Evolutionary conservation across 768 basidiomycete species (phyloP), one percentile per base, ranked within the genome.

Genomic region (Auricularia heimuer): DNA sequence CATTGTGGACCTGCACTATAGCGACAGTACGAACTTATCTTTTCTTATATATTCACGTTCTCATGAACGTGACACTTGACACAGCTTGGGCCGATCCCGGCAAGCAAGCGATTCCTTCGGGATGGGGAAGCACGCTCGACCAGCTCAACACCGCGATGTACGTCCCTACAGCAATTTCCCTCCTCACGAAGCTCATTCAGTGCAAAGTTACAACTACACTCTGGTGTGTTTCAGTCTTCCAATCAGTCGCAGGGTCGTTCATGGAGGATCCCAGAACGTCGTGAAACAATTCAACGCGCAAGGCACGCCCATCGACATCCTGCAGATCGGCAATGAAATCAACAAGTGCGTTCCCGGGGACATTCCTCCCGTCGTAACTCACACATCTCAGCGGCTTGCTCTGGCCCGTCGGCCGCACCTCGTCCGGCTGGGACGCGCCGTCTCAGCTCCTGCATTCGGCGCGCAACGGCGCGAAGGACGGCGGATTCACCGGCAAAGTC

Each of bases 281-380:
- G 84, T 87, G 35, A 73, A 77, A n/a, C 70, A 79, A 1, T 86
- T 86, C 72, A 69, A 74, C 0, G 75, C 75, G 14, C 82, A 85
- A 69, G 85, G 85, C 35, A 84, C 81, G 0, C 80, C 83, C 1
- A 79, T 81, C 65, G 75, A 79, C 54, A 80, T 83, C 66, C 76
- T 86, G 39, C 76, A 83, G 74, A 79, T 85, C 64, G 85, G 85
- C 10, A 86, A 87, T 67, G 85, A 87, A 72, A 86, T 87, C 69
- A 86, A 85, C 73, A 29, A 29, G 56, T 60, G 24, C 18, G 56
- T 34, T 29, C 12, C 18, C 29, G 29, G 29, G 29, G 29, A 29
- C 29, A 3, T 29, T 29, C 29, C 29, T 29, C 29, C 56, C 56
- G 3, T 29, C 56, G 24, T 24, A 10, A 14, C 12, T 21, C 44